Conservation (phyloP, 2,329 filamentous ascomycete species). For the Cladobotryum protrusum region DNA sequence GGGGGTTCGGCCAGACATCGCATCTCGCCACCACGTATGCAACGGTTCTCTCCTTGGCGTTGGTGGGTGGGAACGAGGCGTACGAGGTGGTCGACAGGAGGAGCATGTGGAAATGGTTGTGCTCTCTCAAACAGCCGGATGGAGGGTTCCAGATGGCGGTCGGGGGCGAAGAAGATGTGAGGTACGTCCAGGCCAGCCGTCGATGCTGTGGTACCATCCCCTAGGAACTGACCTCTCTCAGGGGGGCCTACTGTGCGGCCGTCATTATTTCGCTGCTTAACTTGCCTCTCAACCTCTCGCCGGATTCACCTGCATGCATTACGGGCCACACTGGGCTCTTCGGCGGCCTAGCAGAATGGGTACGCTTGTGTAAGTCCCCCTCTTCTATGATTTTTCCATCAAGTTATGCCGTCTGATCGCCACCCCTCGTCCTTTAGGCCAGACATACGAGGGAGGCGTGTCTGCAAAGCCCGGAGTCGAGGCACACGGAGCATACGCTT, state of each 20-base stretch:
- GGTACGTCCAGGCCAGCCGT: constrained; percentile 44
- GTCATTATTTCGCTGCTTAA: constrained; percentile 78
- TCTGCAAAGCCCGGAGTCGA: constrained; percentile 79
- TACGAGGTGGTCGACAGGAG: constrained; percentile 74
- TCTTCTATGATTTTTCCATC: constrained; percentile 13
- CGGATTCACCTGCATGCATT: constrained; percentile 60
- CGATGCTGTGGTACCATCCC: constrained; percentile 14
- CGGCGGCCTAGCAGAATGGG: constrained; percentile 70
- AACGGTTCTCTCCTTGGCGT: constrained; percentile 67
- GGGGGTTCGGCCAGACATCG: constrained; percentile 83
- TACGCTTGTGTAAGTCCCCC: constrained; percentile 63
- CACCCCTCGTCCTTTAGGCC: constrained; percentile 47
- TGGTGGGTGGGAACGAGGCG: constrained; percentile 68
- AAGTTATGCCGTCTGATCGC: constrained; percentile 13
- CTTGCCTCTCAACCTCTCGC: constrained; percentile 72
- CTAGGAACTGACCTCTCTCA: constrained; percentile 27
- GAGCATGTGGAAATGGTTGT: constrained; percentile 87
- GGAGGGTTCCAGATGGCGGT: constrained; percentile 86
- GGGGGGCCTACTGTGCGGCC: constrained; percentile 87
- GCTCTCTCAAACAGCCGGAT: constrained; percentile 73
- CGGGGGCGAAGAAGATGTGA: constrained; percentile 87
- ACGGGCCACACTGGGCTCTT: constrained; percentile 60
- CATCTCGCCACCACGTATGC: constrained; percentile 90
- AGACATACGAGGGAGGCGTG: constrained; percentile 93
- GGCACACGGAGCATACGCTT: constrained; percentile 94